phyloP scores from a whole-genome alignment of 306 rosid species.

The Cicer chorassanicum region DNA sequence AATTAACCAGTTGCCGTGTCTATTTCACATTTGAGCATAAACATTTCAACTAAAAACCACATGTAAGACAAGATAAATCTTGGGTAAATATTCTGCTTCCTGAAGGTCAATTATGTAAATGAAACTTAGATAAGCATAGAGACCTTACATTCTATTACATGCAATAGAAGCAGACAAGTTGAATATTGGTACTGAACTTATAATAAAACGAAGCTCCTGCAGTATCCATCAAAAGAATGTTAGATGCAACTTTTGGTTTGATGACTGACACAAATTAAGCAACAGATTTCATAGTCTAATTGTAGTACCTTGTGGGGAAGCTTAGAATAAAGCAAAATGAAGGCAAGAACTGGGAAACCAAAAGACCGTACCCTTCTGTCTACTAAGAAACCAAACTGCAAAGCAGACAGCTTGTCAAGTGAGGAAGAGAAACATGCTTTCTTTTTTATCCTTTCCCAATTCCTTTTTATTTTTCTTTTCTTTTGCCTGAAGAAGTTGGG shows the following conservation, averaged over 20 bases:
- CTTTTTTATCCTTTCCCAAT: neutral
- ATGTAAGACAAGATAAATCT: slow-evolving; percentile 17
- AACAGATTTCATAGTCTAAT: neutral
- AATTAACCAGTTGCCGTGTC: neutral
- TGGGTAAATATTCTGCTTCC: slow-evolving; percentile 13
- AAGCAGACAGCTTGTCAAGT: slow-evolving; percentile 46
- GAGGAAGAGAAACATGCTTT: slow-evolving; percentile 27
- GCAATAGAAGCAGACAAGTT: slow-evolving; percentile 92
- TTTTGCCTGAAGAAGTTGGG: neutral
- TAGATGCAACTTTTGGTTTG: neutral
- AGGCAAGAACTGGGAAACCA: slow-evolving; percentile 71
- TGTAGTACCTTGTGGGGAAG: slow-evolving; percentile 93
- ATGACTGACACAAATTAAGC: slow-evolving; percentile 29
- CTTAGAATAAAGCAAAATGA: slow-evolving; percentile 85
- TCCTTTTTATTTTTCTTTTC: neutral
- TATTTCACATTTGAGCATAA: slow-evolving; percentile 3
- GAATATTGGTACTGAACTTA: slow-evolving; percentile 85
- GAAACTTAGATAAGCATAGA: slow-evolving; percentile 17
- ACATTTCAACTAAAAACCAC: slow-evolving; percentile 29
- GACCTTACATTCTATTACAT: slow-evolving; percentile 77
- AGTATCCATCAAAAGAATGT: slow-evolving; percentile 44
- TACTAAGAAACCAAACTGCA: slow-evolving; percentile 81
- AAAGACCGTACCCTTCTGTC: slow-evolving; percentile 76
- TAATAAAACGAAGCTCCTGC: slow-evolving; percentile 96
- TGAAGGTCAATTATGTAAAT: neutral